A percentile compares a stretch with the other conserved stretches of the same genome.
Conservation (phyloP, 805 yeast genomes). For the Kodamaea kakaduensis region DNA sequence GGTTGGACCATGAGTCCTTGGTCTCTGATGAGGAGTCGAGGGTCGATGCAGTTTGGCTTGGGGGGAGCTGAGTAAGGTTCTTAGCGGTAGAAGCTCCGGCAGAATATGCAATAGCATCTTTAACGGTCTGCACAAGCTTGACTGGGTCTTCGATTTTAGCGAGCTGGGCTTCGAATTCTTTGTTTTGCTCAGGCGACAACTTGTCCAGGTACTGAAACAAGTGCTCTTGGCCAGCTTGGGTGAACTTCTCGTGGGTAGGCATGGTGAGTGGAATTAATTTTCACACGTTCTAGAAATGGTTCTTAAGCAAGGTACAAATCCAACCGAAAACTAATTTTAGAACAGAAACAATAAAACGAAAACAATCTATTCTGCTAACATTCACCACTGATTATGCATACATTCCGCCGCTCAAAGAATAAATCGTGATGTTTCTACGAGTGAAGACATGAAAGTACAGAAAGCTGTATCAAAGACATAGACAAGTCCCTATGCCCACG, state of each 20-base stretch:
- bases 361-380: too few relatives aligned
- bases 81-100: slow-evolving; percentile 17
- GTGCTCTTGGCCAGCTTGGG: slow-evolving; percentile 50
- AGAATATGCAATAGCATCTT: slow-evolving; percentile 44
- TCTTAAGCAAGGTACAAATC: too few relatives aligned
- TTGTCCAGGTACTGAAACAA: slow-evolving; percentile 46
- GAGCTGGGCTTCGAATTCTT: slow-evolving; percentile 38
- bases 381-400: too few relatives aligned
- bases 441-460: too few relatives aligned
- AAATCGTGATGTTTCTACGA: too few relatives aligned
- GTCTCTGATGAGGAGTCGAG: slow-evolving; percentile 38
- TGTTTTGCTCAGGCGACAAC: slow-evolving; percentile 32
- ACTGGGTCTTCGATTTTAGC: slow-evolving; percentile 39
- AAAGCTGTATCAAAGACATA: too few relatives aligned
- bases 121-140: slow-evolving; percentile 37
- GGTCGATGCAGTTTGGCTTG: slow-evolving; percentile 41
- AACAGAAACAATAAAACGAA: too few relatives aligned
- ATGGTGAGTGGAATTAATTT: slow-evolving; percentile 1
- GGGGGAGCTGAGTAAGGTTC: slow-evolving; percentile 49
- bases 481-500: too few relatives aligned
- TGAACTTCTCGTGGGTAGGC: slow-evolving; percentile 27
- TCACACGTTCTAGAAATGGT: too few relatives aligned
- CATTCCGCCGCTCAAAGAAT: too few relatives aligned
- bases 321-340: too few relatives aligned
- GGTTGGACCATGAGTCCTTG: slow-evolving; percentile 35